Percentiles rank a stretch among this genome's conserved stretches.
Conservation (phyloP, 2,329 filamentous ascomycete species). For the Keithomyces neogunnii region DNA sequence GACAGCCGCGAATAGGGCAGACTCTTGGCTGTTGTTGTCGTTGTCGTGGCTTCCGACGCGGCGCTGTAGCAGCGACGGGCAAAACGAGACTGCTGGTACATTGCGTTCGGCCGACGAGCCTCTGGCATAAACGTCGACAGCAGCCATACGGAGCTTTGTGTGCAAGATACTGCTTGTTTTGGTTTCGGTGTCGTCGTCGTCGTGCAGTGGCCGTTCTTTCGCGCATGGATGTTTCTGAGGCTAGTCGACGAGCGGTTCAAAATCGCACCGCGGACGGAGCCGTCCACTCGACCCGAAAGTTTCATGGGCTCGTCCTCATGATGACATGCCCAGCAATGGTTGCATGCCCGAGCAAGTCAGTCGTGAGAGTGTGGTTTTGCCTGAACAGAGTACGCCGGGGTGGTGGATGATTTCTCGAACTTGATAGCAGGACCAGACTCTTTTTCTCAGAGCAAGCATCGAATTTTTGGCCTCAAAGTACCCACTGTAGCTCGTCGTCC, state of each 20-base stretch:
- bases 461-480: neutral
- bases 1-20: conserved; percentile 2
- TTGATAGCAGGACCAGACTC: neutral
- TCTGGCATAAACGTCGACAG: conserved; percentile 30
- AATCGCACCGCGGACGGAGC: conserved; percentile 50
- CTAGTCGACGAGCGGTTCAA: conserved; percentile 33
- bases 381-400: neutral
- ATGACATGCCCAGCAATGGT: conserved; percentile 14
- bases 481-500: neutral
- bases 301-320: conserved; percentile 53
- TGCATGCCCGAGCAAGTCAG: neutral
- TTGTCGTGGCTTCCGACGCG: conserved; percentile 12
- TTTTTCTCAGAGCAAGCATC: too few species aligned
- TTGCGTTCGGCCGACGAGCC: conserved; percentile 9
- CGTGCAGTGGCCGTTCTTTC: conserved; percentile 18
- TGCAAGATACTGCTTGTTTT: conserved; percentile 17
- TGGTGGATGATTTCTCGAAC: neutral
- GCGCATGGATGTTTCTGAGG: conserved; percentile 13
- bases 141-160: conserved; percentile 29
- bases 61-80: conserved; percentile 17
- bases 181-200: conserved; percentile 10
- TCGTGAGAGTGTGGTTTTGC: neutral
- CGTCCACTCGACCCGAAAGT: conserved; percentile 49
- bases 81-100: conserved; percentile 3
- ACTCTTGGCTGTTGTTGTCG: conserved; percentile 5